phyloP scores from a whole-genome alignment of 2,329 filamentous ascomycete species.

The Beauveria bassiana region DNA sequence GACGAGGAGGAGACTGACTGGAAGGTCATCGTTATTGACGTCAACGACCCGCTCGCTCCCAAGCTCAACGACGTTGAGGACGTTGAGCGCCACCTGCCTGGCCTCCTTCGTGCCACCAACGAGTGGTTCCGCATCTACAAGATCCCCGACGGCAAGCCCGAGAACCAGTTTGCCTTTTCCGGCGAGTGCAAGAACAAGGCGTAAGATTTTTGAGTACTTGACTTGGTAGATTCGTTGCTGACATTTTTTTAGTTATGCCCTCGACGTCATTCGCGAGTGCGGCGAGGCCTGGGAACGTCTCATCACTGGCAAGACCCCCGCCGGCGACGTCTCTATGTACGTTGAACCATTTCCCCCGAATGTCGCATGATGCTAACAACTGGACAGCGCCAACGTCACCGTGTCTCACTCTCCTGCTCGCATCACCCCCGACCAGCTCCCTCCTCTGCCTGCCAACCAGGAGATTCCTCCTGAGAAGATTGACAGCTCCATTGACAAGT shows the following conservation, averaged over 20 bases:
- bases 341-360: conserved; percentile 26
- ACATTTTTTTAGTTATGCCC: conserved; percentile 61
- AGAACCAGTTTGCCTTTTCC: conserved; percentile 99
- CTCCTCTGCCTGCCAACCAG: conserved; percentile 71
- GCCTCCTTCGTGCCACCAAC: conserved; percentile 93
- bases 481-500: conserved; percentile 97
- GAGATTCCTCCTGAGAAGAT: conserved; percentile 80
- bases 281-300: conserved; percentile 95
- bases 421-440: conserved; percentile 60
- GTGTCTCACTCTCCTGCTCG: conserved; percentile 67
- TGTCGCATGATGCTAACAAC: conserved; percentile 22
- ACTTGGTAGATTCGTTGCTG: conserved; percentile 8
- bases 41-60: conserved; percentile 91
- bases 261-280: conserved; percentile 93
- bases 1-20: conserved; percentile 99
- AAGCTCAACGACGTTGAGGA: conserved; percentile 99
- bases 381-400: conserved; percentile 66
- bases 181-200: conserved; percentile 99
- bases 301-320: conserved; percentile 77
- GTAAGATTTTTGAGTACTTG: conserved; percentile 36
- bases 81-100: conserved; percentile 95
- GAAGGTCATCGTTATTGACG: conserved; percentile 99
- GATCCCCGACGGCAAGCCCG: conserved; percentile 99
- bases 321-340: conserved; percentile 75
- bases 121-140: conserved; percentile 99